phyloP scores from a whole-genome alignment of 257 asterid genomes.

The Capsicum pubescens region DNA sequence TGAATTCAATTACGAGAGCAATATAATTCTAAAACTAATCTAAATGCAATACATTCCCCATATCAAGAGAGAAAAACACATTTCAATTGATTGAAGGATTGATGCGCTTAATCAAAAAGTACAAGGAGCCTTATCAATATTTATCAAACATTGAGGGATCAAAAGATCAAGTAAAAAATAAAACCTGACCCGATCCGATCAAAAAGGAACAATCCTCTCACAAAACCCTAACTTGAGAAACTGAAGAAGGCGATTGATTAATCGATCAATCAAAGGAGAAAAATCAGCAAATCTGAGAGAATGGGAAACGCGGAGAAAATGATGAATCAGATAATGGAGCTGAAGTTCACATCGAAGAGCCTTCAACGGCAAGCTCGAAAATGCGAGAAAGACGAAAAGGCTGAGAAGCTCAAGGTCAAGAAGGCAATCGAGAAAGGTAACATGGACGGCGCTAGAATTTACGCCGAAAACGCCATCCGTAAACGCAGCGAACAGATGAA shows the following conservation, averaged over 20 bases:
- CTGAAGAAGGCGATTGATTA: background rate
- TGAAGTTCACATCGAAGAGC: conserved; percentile 83
- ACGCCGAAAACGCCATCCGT: conserved; percentile 97
- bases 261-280: background rate
- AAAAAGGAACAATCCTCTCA: background rate
- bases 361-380: conserved; percentile 89
- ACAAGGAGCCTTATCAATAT: background rate
- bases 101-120: background rate
- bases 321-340: conserved; percentile 94
- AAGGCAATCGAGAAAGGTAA: conserved; percentile 98
- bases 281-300: background rate
- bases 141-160: background rate
- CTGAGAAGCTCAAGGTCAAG: conserved; percentile 90
- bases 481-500: conserved; percentile 96
- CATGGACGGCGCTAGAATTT: conserved; percentile 98
- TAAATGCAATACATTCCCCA: background rate
- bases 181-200: background rate
- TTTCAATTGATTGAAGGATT: background rate
- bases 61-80: background rate
- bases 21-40: background rate
- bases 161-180: background rate
- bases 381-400: conserved; percentile 94
- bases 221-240: background rate
- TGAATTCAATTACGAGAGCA: no score
- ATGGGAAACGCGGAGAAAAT: conserved; percentile 94